Evolutionary conservation across 1,139 yeast genomes (phyloP).

Genomic region (Hemisphaericaspora xylanilytica): DNA sequence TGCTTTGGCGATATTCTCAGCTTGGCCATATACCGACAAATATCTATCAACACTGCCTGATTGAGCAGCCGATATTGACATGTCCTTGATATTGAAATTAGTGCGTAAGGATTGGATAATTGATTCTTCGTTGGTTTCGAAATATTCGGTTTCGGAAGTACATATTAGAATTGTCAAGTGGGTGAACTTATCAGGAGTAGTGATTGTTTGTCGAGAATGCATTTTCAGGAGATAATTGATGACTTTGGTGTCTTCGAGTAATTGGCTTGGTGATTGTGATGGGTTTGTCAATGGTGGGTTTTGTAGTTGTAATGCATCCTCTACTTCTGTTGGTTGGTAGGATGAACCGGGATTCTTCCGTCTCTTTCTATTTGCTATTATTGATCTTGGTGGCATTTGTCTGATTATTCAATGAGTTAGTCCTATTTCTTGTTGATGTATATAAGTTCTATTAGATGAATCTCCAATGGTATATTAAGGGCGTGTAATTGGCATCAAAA

Average conservation of each 20-base stretch:
- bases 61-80: conserved; percentile 20
- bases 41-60: conserved; percentile 31
- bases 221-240: conserved; percentile 11
- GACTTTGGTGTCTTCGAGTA: conserved; percentile 11
- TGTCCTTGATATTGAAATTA: conserved; percentile 20
- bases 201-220: conserved; percentile 4
- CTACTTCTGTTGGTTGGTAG: not conserved
- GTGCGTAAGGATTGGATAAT: conserved; percentile 9
- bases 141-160: conserved; percentile 26
- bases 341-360: conserved; percentile 2
- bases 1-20: conserved; percentile 21
- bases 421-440: not conserved
- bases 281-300: not conserved
- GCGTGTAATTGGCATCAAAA: conserved; percentile 2
- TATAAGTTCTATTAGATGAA: no score
- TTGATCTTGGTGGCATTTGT: not conserved
- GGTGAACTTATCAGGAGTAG: conserved; percentile 2
- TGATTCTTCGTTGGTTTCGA: conserved; percentile 14
- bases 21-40: conserved; percentile 27
- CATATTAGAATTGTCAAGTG: conserved; percentile 21
- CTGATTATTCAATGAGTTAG: not conserved
- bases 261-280: conserved; percentile 1
- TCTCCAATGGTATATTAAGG: no score
- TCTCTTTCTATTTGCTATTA: conserved; percentile 3
- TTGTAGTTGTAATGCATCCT: conserved; percentile 1